Conservation (phyloP, 2,329 filamentous ascomycete genomes). For the Mollisia scopiformis region DNA sequence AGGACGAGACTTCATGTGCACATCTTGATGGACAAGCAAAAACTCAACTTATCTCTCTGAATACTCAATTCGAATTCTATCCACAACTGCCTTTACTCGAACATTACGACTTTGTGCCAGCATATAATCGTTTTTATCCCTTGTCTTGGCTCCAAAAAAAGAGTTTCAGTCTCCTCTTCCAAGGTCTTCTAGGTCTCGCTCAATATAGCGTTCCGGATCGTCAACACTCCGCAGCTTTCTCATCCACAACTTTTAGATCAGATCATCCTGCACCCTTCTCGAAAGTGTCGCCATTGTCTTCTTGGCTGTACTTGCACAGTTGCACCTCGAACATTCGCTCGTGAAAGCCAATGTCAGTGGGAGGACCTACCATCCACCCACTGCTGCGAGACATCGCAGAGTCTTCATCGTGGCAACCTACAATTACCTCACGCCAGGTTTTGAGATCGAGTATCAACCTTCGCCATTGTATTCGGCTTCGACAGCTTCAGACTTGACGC, state of each 20-base stretch:
- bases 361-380: conserved; percentile 14
- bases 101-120: not conserved
- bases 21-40: not conserved
- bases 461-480: conserved; percentile 34
- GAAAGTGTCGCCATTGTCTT: conserved; percentile 6
- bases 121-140: conserved; percentile 9
- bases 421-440: conserved; percentile 33
- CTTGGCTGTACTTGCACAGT: conserved; percentile 6
- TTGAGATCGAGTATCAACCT: conserved; percentile 33
- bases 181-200: conserved; percentile 16
- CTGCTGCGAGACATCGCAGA: conserved; percentile 34
- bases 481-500: conserved; percentile 32
- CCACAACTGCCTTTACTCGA: not conserved
- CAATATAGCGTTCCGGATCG: conserved; percentile 22
- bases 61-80: not conserved
- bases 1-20: conserved; percentile 6
- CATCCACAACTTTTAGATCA: not conserved
- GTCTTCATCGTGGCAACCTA: conserved; percentile 34
- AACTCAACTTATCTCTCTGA: not conserved
- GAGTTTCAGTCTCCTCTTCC: too few species aligned
- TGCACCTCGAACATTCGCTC: not conserved
- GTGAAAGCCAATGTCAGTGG: conserved; percentile 29
- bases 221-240: conserved; percentile 16
- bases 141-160: conserved; percentile 16
- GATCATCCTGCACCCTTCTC: not conserved